These are phyloP conservation scores for Ambrosia artemisiifolia DNA, from an alignment of 129 eudicot species.

Conservation along the genomic window DNA sequence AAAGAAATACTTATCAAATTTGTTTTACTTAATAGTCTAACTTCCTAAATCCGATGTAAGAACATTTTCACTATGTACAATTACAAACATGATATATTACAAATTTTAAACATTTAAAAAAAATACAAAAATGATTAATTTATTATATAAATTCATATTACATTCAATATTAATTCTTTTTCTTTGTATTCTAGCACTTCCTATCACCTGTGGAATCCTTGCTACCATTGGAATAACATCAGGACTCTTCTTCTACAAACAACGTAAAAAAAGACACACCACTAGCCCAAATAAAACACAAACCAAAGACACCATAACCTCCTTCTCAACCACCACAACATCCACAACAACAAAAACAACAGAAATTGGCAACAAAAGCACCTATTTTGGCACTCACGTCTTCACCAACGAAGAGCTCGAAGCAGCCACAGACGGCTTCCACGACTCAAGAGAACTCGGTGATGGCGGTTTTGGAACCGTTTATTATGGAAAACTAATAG, in stretches of 20 bases:
- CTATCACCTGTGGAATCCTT: slow-evolving; percentile 51
- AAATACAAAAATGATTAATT: no score
- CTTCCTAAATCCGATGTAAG: no score
- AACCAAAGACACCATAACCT: slow-evolving; percentile 28
- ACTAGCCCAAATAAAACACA: slow-evolving; percentile 15
- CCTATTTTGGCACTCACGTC: slow-evolving; percentile 69
- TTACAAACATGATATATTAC: no score
- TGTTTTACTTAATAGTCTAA: no score
- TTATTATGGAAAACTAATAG: slow-evolving; percentile 58
- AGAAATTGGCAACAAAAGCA: slow-evolving; percentile 44
- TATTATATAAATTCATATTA: no score
- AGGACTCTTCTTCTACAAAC: slow-evolving; percentile 37
- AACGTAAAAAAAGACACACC: slow-evolving; percentile 39
- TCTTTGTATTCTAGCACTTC: slow-evolving; percentile 43
- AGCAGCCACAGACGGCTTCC: slow-evolving; percentile 70
- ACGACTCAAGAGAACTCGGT: slow-evolving; percentile 66
- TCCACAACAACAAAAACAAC: slow-evolving; percentile 48
- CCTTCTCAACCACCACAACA: slow-evolving; percentile 39
- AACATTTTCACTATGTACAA: no score
- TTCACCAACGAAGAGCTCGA: slow-evolving; percentile 70
- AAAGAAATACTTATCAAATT: no score
- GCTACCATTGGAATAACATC: slow-evolving; percentile 50
- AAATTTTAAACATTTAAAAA: no score
- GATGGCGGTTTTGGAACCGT: slow-evolving; percentile 92
- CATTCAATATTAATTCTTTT: slow-evolving; percentile 8